Percentiles rank a stretch among this genome's conserved stretches.
Evolutionary conservation across 192 early-diverging fungal species (phyloP).

Genomic region (Geranomyces variabilis): DNA sequence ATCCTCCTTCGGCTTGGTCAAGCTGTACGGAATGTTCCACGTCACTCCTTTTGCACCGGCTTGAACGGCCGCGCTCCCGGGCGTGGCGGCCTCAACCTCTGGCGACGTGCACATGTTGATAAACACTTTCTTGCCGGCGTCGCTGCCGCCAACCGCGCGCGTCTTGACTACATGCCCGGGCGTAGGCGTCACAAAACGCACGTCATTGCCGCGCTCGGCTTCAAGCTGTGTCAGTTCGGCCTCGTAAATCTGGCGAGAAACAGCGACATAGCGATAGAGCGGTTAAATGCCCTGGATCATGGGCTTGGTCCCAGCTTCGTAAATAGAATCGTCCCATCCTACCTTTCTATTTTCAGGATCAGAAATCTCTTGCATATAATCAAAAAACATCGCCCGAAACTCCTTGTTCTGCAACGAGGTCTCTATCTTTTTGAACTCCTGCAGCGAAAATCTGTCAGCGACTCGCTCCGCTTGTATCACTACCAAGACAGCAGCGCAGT

Average conservation of each 20-base stretch:
- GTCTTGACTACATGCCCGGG: conserved; percentile 54
- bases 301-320: background rate
- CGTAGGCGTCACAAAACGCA: conserved; percentile 55
- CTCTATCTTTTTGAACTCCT: conserved; percentile 53
- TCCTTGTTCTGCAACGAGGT: conserved; percentile 57
- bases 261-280: background rate
- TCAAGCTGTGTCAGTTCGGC: conserved; percentile 53
- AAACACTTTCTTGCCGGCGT: conserved; percentile 48
- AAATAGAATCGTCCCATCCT: background rate
- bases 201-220: conserved; percentile 54
- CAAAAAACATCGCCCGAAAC: conserved; percentile 56
- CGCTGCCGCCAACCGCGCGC: conserved; percentile 20
- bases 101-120: conserved; percentile 56
- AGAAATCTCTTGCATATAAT: conserved; percentile 62
- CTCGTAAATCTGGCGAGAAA: conserved; percentile 51
- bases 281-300: no score
- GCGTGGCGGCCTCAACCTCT: conserved; percentile 46
- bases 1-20: conserved; percentile 49
- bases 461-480: background rate
- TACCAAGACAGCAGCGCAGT: background rate
- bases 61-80: background rate
- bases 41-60: conserved; percentile 34
- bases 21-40: conserved; percentile 63
- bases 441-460: background rate
- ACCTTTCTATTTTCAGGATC: conserved; percentile 60